Base-by-base conservation (phyloP, 2,329 filamentous ascomycete genomes). In the Plectosphaerella sp. region DNA sequence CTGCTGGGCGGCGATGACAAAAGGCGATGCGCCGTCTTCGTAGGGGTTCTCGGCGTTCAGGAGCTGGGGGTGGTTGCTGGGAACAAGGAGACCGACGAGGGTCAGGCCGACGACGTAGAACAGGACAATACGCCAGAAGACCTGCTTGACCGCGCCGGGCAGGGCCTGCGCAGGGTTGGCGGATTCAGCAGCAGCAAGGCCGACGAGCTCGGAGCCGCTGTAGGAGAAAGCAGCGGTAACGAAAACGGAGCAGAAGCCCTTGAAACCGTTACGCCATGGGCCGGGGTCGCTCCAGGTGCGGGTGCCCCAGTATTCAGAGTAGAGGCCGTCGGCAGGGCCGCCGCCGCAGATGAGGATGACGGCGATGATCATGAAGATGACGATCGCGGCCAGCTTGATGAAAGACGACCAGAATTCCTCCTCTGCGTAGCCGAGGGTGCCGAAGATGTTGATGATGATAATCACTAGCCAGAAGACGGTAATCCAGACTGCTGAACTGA, bases 91-190 rank as follows among this genome's bases (percentile, higher is more conserved):
- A 8, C 75, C 75, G 47, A 78, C 69, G 45, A 77, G 73, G 52
- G 73, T 73, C 15, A 78, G 69, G 39, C 74, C 74, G 0, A 79
- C 57, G 41, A 78, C 64, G 57, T 78, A 79, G 61, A 78, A 78
- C 56, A 77, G 63, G 15, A 72, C 73, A 57, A 78, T 75, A 63
- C 75, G 73, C 75, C 74, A 77, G 59, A 77, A 78, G 36, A 78
- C 88, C 68, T 93, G 89, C 73, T 91, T 92, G 62, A 91, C 83
- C 2, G 90, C 89, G 18, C 83, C 86, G 1, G 90, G 90, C 1
- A 95, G 77, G 1, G 85, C 82, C 64, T 88, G 84, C 55, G 82
- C 78, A 1, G 86, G 86, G 61, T 88, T 87, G 4, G 66, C 69
- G 0, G 84, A 80, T 68, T 89, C 86, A 12, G 86, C 86, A 5